phyloP scores from a whole-genome alignment of 352 stramenopile species.

The Sclerospora graminicola region DNA sequence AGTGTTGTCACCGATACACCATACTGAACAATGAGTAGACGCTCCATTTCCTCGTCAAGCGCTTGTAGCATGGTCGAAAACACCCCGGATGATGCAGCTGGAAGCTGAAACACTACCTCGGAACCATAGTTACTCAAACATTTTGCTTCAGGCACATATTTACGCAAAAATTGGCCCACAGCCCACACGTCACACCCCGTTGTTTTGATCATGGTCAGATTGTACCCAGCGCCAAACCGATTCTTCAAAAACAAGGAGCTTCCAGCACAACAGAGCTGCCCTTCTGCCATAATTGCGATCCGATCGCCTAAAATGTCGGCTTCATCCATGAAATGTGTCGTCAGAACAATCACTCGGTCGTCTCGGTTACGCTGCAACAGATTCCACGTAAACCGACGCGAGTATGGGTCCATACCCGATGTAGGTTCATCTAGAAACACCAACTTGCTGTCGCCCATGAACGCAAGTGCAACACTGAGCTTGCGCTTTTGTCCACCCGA shows the following conservation, averaged over 20 bases:
- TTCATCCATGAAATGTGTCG: conserved; percentile 85
- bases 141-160: conserved; percentile 52
- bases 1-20: conserved; percentile 97
- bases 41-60: conserved; percentile 41
- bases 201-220: conserved; percentile 52
- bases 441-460: conserved; percentile 89
- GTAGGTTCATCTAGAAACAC: conserved; percentile 91
- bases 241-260: conserved; percentile 91
- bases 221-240: conserved; percentile 88
- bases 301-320: conserved; percentile 51
- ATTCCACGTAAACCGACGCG: conserved; percentile 91
- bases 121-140: conserved; percentile 89
- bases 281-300: conserved; percentile 92
- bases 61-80: conserved; percentile 90
- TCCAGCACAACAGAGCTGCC: conserved; percentile 76
- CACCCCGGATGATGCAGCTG: conserved; percentile 48
- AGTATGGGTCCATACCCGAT: conserved; percentile 93
- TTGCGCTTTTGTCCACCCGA: conserved; percentile 94
- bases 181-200: conserved; percentile 23
- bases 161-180: conserved; percentile 28
- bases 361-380: conserved; percentile 77
- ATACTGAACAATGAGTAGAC: conserved; percentile 81
- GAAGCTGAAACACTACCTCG: conserved; percentile 94
- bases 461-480: conserved; percentile 89
- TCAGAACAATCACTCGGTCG: conserved; percentile 79